These are phyloP conservation scores for Zoysia matrella DNA, from an alignment of 202 grass and related monocot genomes.

Conservation along the genomic window DNA sequence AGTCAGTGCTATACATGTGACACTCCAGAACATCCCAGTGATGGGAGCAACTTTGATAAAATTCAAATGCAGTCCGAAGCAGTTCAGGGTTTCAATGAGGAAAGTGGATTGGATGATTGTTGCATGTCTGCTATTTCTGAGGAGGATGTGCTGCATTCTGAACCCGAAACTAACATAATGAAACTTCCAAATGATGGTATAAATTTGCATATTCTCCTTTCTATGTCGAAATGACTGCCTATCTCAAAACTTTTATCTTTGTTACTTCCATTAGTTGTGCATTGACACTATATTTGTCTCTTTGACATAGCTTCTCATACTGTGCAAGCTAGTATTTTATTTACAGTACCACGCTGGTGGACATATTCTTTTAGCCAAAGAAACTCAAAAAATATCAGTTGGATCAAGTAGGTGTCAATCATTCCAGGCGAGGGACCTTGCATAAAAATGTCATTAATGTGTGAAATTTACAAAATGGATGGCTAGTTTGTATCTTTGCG, in stretches of 20 bases:
- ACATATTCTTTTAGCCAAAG: no score
- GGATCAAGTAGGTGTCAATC: no score
- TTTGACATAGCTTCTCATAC: not conserved
- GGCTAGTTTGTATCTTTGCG: no score
- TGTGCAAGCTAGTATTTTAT: no score
- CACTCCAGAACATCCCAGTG: conserved; percentile 37
- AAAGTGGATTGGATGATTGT: conserved; percentile 54
- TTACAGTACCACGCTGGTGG: no score
- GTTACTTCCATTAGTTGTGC: not conserved
- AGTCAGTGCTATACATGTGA: conserved; percentile 38
- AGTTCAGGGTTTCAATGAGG: conserved; percentile 40
- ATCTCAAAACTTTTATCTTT: not conserved
- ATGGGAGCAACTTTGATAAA: conserved; percentile 50
- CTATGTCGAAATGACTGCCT: conserved; percentile 7
- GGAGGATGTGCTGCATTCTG: conserved; percentile 53
- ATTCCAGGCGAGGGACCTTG: no score
- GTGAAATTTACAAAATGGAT: no score
- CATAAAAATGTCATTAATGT: no score
- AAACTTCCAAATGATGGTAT: conserved; percentile 61
- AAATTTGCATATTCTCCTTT: conserved; percentile 20
- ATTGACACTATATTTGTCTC: not conserved
- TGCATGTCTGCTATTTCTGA: conserved; percentile 57
- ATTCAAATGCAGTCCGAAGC: conserved; percentile 49
- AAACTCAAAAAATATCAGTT: no score
- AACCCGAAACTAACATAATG: conserved; percentile 47